A percentile compares a stretch with the other conserved stretches of the same genome.
Evolutionary conservation across 805 yeast genomes (phyloP).

Genomic region (Myxozyma monticola): DNA sequence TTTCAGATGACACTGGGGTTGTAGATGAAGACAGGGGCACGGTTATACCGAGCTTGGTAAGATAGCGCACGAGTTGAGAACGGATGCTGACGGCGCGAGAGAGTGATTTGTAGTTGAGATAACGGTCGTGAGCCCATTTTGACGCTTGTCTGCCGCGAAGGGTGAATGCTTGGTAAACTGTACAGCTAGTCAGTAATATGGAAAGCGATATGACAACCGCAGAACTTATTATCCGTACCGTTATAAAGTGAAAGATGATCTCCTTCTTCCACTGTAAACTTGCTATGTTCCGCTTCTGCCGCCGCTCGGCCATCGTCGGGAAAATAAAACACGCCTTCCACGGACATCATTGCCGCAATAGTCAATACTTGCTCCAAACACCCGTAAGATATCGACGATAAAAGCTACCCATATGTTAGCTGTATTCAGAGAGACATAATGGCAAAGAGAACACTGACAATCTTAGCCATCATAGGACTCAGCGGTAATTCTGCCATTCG

Average conservation of each 20-base stretch:
- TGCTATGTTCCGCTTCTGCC: slow-evolving; percentile 65
- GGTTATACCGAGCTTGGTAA: slow-evolving; percentile 10
- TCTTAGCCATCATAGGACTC: slow-evolving; percentile 67
- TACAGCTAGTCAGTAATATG: background rate
- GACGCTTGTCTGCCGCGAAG: slow-evolving; percentile 41
- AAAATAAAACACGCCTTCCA: slow-evolving; percentile 64
- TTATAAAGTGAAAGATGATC: slow-evolving; percentile 80
- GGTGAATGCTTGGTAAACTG: slow-evolving; percentile 26
- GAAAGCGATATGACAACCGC: slow-evolving; percentile 2
- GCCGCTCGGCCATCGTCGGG: slow-evolving; percentile 66
- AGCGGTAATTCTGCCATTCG: slow-evolving; percentile 69
- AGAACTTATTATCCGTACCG: slow-evolving; percentile 46
- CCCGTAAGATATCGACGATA: slow-evolving; percentile 54
- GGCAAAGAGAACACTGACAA: slow-evolving; percentile 42
- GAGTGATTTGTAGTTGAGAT: slow-evolving; percentile 62
- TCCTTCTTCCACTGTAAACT: slow-evolving; percentile 69
- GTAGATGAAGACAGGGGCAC: background rate
- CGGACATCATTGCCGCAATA: slow-evolving; percentile 78
- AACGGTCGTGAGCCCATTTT: slow-evolving; percentile 67
- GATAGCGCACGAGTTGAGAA: slow-evolving; percentile 49
- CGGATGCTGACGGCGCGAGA: slow-evolving; percentile 65
- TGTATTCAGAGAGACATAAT: background rate
- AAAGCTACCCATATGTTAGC: slow-evolving; percentile 17
- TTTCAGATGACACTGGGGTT: slow-evolving; percentile 4
- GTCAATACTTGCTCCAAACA: slow-evolving; percentile 68